Evolutionary conservation across 169 alveolate genomes (phyloP).

Genomic region (Eimeria sp.): DNA sequence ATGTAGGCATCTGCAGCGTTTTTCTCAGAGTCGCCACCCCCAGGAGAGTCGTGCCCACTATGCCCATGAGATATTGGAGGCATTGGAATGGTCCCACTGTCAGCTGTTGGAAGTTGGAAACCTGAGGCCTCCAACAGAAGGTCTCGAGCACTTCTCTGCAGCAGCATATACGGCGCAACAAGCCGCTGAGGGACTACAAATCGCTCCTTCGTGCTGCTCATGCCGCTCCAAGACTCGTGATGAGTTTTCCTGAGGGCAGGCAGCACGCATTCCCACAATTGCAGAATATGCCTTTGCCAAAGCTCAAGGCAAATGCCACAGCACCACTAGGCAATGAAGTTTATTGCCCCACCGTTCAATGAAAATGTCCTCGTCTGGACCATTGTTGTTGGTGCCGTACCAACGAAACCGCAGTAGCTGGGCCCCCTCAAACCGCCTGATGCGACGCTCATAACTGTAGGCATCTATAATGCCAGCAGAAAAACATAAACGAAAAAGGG

Average conservation of each 20-base stretch:
- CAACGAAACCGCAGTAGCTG: conserved; percentile 89
- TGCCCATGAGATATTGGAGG: background rate
- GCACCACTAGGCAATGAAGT: background rate
- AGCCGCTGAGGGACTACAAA: conserved; percentile 83
- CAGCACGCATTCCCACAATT: background rate
- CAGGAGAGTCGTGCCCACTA: background rate
- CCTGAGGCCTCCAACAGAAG: conserved; percentile 57
- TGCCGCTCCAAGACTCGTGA: conserved; percentile 92
- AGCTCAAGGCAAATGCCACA: background rate
- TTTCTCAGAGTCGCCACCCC: background rate
- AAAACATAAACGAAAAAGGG: too few species aligned
- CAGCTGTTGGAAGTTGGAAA: background rate
- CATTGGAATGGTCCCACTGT: background rate
- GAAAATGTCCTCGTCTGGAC: conserved; percentile 85
- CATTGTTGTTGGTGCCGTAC: conserved; percentile 88
- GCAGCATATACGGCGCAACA: conserved; percentile 48
- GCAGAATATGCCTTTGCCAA: background rate
- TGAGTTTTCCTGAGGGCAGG: conserved; percentile 89
- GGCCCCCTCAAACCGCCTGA: conserved; percentile 89
- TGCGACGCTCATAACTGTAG: conserved; percentile 87
- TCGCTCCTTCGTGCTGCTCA: conserved; percentile 89
- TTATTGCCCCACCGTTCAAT: conserved; percentile 66
- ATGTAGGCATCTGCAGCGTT: conserved; percentile 29
- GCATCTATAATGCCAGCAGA: conserved; percentile 70
- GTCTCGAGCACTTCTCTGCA: conserved; percentile 49